Conservation (phyloP, 2,329 filamentous ascomycete species). For the Diaporthe longicolla region DNA sequence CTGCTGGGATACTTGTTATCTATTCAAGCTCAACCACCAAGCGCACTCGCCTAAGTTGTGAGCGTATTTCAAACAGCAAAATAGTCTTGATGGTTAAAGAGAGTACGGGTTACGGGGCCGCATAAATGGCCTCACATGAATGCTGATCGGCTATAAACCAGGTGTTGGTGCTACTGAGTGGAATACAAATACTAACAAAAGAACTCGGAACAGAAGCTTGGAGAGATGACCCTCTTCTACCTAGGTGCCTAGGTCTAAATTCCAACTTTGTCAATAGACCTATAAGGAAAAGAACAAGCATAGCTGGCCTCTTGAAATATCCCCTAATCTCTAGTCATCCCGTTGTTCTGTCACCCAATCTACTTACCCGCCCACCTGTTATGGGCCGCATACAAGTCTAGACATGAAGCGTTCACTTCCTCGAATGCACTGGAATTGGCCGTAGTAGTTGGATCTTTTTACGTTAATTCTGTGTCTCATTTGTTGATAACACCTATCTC, state of each 20-base stretch:
- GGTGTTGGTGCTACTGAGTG: neutral
- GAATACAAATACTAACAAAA: neutral
- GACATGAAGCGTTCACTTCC: neutral
- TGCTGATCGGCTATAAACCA: neutral
- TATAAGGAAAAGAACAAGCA: neutral
- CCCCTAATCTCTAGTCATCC: neutral
- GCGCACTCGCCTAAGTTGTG: slow-evolving; percentile 2
- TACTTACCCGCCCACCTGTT: neutral
- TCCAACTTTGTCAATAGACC: neutral
- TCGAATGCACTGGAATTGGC: neutral
- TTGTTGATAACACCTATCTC: neutral
- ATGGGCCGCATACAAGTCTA: neutral
- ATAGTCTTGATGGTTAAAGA: neutral
- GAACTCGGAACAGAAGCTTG: neutral
- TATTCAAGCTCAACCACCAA: slow-evolving; percentile 15
- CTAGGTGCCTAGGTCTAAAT: too few relatives aligned
- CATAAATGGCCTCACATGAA: neutral
- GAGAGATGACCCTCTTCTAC: neutral
- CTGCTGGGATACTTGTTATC: slow-evolving; percentile 28
- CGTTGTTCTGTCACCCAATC: neutral
- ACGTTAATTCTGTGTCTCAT: neutral
- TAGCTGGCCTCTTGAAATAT: neutral
- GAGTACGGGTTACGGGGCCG: neutral
- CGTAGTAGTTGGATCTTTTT: neutral
- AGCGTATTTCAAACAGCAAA: neutral